These are phyloP conservation scores for Suillus fuscotomentosus DNA, from an alignment of 768 basidiomycete genomes.

Conservation along the genomic window DNA sequence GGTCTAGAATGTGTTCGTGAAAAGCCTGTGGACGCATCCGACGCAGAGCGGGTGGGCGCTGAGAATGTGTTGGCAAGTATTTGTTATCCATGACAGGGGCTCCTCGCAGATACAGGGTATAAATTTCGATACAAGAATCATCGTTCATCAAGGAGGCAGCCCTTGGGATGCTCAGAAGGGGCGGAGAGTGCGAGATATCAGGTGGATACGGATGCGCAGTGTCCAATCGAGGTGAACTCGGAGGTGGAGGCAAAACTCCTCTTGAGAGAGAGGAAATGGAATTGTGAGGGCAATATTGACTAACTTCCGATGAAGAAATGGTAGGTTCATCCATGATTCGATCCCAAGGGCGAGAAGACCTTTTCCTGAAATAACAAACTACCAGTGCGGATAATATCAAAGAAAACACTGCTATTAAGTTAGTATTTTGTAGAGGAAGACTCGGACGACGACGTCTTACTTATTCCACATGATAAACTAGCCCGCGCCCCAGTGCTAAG, in stretches of 20 bases:
- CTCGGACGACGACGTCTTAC: conserved; percentile 14
- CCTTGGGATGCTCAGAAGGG: conserved; percentile 3
- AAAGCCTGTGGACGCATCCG: neutral
- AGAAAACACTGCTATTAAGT: conserved; percentile 4
- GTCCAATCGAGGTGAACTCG: neutral
- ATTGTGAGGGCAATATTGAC: conserved; percentile 5
- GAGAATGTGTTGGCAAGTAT: conserved; percentile 9
- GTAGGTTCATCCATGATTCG: neutral
- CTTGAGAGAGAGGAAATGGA: neutral
- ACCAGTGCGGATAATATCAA: conserved; percentile 2
- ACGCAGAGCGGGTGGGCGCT: neutral
- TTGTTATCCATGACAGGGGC: conserved; percentile 5
- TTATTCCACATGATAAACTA: conserved; percentile 23
- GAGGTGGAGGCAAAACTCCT: neutral
- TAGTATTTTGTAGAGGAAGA: neutral
- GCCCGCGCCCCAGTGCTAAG: conserved; percentile 19
- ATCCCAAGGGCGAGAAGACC: conserved; percentile 2
- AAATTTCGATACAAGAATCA: conserved; percentile 1
- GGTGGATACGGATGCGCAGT: neutral
- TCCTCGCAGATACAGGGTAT: conserved; percentile 3
- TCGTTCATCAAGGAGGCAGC: neutral
- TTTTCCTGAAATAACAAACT: conserved; percentile 9
- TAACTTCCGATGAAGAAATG: conserved; percentile 5
- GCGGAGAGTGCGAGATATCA: neutral
- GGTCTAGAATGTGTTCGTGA: neutral